Evolutionary conservation across 768 basidiomycete genomes (phyloP).

Genomic region (Pleurotus citrinopileatus): DNA sequence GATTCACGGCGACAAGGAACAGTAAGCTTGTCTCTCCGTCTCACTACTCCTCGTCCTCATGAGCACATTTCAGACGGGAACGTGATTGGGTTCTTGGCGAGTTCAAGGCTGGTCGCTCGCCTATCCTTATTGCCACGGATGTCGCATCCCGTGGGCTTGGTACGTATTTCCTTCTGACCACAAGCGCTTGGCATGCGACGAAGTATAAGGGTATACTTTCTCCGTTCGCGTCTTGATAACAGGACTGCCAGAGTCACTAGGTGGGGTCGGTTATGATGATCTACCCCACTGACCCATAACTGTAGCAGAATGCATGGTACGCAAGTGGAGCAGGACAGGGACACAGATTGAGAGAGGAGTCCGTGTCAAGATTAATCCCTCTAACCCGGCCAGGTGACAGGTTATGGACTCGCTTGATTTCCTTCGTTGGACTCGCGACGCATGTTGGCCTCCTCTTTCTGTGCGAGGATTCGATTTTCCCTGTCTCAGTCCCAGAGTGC

Average conservation of each 20-base stretch:
- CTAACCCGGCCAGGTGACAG: slow-evolving; percentile 2
- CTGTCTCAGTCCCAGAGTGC: slow-evolving; percentile 8
- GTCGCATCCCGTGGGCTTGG: slow-evolving; percentile 99
- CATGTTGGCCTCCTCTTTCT: slow-evolving; percentile 10
- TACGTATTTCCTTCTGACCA: slow-evolving; percentile 58
- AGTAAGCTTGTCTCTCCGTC: slow-evolving; percentile 52
- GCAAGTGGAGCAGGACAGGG: slow-evolving; percentile 7
- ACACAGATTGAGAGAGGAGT: slow-evolving; percentile 6
- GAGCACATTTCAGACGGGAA: slow-evolving; percentile 62
- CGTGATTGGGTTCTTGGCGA: slow-evolving; percentile 99
- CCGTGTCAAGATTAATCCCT: slow-evolving; percentile 4
- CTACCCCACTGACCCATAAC: background rate
- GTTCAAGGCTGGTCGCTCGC: slow-evolving; percentile 97
- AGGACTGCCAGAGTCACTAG: slow-evolving; percentile 2
- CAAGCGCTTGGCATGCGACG: slow-evolving; percentile 18
- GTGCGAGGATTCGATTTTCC: background rate
- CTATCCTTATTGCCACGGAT: slow-evolving; percentile 98
- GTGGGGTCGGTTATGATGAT: background rate
- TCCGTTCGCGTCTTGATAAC: slow-evolving; percentile 10
- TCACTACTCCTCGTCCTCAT: background rate
- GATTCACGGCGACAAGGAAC: slow-evolving; percentile 99
- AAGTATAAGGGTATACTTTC: slow-evolving; percentile 12
- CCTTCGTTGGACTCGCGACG: slow-evolving; percentile 15
- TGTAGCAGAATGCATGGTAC: slow-evolving; percentile 10
- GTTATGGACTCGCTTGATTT: slow-evolving; percentile 6